A percentile compares a stretch with the other conserved stretches of the same genome.
phyloP scores from a whole-genome alignment of 2,329 filamentous ascomycete species.

The Pezicula neosporulosa region DNA sequence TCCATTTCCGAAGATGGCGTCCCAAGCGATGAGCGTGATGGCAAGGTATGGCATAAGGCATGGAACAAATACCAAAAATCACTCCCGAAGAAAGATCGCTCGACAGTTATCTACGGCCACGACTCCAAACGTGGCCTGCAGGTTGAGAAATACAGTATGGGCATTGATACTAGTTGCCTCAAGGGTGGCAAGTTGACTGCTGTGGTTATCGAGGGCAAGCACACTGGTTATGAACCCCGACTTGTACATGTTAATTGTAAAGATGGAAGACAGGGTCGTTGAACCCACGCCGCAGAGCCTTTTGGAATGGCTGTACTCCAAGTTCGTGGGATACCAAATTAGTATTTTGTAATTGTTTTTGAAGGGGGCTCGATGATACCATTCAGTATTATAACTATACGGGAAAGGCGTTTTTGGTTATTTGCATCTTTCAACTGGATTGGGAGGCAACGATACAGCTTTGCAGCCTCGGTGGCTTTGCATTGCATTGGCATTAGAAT shows the following conservation, averaged over 20 bases:
- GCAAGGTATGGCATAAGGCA: constrained; percentile 28
- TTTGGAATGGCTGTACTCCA: neutral
- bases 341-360: no score
- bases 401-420: no score
- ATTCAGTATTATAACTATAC: no score
- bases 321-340: no score
- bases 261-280: constrained; percentile 9
- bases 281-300: neutral
- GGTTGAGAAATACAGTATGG: constrained; percentile 69
- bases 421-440: no score
- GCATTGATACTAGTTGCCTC: constrained; percentile 81
- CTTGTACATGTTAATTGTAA: constrained; percentile 27
- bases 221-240: constrained; percentile 28
- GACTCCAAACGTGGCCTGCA: constrained; percentile 71
- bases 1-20: constrained; percentile 37
- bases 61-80: constrained; percentile 51
- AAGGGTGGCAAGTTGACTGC: constrained; percentile 73
- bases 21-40: constrained; percentile 22
- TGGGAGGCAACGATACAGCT: no score
- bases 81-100: constrained; percentile 35
- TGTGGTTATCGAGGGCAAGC: constrained; percentile 63
- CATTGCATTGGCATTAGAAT: no score
- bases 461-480: no score
- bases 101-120: constrained; percentile 83
- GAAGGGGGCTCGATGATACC: no score